Percentiles rank a stretch among this genome's conserved stretches.
These are phyloP conservation scores for Beta corolliflora DNA, from an alignment of 179 eudicot genomes.

Conservation along the genomic window DNA sequence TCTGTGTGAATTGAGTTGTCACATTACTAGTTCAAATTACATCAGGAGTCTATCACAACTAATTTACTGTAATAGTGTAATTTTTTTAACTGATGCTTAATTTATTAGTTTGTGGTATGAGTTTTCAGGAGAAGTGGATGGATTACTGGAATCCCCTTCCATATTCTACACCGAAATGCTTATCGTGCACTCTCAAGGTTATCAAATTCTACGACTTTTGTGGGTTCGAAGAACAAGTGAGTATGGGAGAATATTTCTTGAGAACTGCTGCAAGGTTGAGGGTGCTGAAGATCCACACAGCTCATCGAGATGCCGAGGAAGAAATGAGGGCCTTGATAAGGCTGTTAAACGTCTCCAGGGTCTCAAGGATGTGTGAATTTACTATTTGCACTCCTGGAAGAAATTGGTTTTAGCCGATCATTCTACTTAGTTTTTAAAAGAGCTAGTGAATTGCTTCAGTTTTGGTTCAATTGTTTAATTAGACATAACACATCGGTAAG, in stretches of 20 bases:
- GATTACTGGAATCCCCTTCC: neutral
- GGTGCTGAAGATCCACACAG: neutral
- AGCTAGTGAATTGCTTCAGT: neutral
- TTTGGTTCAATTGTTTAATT: neutral
- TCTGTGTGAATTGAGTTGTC: neutral
- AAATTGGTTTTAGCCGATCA: neutral
- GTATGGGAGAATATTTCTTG: neutral
- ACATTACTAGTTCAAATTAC: no score
- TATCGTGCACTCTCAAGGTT: neutral
- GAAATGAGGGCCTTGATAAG: neutral
- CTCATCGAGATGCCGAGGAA: neutral
- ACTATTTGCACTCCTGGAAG: neutral
- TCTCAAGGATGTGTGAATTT: slow-evolving; percentile 1
- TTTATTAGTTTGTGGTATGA: neutral
- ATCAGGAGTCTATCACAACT: no score
- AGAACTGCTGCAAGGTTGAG: neutral
- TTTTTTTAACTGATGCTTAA: neutral
- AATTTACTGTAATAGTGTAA: no score
- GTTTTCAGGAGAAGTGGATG: neutral
- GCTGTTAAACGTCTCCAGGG: neutral
- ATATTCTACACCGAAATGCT: neutral
- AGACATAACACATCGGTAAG: neutral
- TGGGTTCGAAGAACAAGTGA: neutral
- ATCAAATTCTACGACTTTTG: slow-evolving; percentile 2
- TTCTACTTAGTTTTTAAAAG: neutral